phyloP scores from a whole-genome alignment of 768 basidiomycete species.

The Ephemerocybe angulata region DNA sequence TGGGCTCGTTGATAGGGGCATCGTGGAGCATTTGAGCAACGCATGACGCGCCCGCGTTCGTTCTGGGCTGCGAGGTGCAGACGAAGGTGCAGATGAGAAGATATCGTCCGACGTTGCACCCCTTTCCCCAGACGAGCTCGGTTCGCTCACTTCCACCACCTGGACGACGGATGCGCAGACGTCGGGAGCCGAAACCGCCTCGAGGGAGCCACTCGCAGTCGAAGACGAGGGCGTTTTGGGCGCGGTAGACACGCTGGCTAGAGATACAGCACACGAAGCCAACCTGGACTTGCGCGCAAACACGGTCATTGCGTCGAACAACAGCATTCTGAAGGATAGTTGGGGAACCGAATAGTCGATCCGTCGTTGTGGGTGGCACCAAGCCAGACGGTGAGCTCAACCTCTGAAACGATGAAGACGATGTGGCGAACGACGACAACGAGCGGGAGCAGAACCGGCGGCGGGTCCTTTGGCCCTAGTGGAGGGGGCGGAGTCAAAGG shows the following conservation, averaged over 20 bases:
- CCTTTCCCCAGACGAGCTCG: neutral
- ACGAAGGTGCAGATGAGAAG: neutral
- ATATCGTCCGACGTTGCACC: neutral
- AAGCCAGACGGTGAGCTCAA: too few relatives aligned
- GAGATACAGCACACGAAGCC: neutral
- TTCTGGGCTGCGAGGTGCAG: neutral
- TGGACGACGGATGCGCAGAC: neutral
- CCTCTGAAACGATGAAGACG: too few relatives aligned
- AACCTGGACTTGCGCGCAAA: constrained; percentile 3
- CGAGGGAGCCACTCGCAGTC: neutral
- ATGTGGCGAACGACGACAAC: too few relatives aligned
- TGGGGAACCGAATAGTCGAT: too few relatives aligned
- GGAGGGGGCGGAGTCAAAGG: too few relatives aligned
- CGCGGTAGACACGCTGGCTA: neutral
- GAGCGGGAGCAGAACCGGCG: too few relatives aligned
- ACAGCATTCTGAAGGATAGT: too few relatives aligned
- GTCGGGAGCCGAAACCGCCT: neutral
- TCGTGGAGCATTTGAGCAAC: neutral
- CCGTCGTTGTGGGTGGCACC: too few relatives aligned
- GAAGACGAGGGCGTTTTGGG: neutral
- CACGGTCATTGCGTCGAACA: constrained; percentile 2
- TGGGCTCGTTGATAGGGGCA: neutral
- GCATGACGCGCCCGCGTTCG: neutral
- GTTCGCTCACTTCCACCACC: neutral
- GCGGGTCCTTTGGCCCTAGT: too few relatives aligned